Evolutionary conservation across 805 yeast species (phyloP).

Genomic region (Yarrowia yakushimensis): DNA sequence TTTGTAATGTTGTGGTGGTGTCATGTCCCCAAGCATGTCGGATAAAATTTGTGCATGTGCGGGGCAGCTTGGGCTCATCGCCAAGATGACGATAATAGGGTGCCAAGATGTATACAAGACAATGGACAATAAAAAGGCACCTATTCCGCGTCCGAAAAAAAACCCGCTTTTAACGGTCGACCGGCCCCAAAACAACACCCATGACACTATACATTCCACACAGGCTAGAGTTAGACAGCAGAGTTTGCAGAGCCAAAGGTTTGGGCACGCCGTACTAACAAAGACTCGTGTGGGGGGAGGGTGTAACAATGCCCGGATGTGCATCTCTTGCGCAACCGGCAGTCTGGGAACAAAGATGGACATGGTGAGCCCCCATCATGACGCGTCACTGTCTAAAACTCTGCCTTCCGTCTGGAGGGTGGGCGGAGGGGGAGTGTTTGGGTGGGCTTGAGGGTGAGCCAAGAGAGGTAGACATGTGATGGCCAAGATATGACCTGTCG

Average conservation of each 20-base stretch:
- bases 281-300: background rate
- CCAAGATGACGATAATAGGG: background rate
- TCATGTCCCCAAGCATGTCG: background rate
- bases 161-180: background rate
- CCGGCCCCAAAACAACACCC: background rate
- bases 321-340: background rate
- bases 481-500: no score
- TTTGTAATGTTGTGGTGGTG: background rate
- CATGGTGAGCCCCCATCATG: background rate
- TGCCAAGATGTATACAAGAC: background rate
- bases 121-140: no score
- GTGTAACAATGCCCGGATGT: background rate
- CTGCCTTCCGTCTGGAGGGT: slow-evolving; percentile 1
- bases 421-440: slow-evolving; percentile 1
- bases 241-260: background rate
- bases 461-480: no score
- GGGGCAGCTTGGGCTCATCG: slow-evolving; percentile 9
- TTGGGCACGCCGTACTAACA: background rate
- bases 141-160: no score
- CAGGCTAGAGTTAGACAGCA: background rate
- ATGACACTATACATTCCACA: background rate
- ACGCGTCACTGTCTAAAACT: background rate
- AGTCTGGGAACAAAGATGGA: background rate
- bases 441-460: no score
- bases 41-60: background rate